Base-by-base conservation (phyloP, 1,284 basidiomycete genomes). In the Heterobasidion irregulare region DNA sequence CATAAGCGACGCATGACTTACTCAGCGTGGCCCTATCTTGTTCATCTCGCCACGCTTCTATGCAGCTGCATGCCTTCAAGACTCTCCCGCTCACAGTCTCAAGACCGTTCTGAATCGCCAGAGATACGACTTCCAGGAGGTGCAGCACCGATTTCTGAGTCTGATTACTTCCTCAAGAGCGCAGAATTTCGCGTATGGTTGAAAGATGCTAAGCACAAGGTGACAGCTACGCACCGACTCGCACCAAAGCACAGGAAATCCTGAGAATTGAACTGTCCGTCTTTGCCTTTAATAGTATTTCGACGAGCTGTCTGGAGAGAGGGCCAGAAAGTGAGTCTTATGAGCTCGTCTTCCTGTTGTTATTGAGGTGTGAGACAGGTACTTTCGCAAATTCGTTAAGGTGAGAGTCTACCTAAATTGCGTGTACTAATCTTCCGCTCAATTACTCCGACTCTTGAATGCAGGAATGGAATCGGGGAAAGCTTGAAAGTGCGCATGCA, bases 361-460 rank as follows among this genome's bases (percentile, higher is more conserved):
- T 59, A 53, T 62, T 70, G 59, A 70, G 58, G 16, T 26, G 32
- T 61, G 61, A 67, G 47, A 41, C 65, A 89, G 88, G 64, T 90
- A 91, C 65, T 92, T 92, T 65, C 84, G 83, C 63, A 91, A 89
- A 70, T 91, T 91, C 62, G 81, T 89, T 47, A 89, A 89, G 79
- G 85, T 86, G 61, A 47, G 36, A 34, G 50, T 13, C 8, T 18
- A 19, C 15, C 32, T 16, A 15, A 12, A 44, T 44, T 47, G 35
- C 32, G n/a, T 15, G 19, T 34, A 19, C 50, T n/a, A 12, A 16
- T 19, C 15, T 8, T 8, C 19, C 35, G 36, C 34, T 38, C 43
- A 13, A 19, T 18, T 38, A 55, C n/a, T 16, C 36, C 44, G 48
- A 18, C 44, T 50, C 6, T 32, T 2, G n/a, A 8, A 43, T 15